Base-by-base conservation (phyloP, 1,139 yeast genomes). In the Saccharomycopsis hybrid region DNA sequence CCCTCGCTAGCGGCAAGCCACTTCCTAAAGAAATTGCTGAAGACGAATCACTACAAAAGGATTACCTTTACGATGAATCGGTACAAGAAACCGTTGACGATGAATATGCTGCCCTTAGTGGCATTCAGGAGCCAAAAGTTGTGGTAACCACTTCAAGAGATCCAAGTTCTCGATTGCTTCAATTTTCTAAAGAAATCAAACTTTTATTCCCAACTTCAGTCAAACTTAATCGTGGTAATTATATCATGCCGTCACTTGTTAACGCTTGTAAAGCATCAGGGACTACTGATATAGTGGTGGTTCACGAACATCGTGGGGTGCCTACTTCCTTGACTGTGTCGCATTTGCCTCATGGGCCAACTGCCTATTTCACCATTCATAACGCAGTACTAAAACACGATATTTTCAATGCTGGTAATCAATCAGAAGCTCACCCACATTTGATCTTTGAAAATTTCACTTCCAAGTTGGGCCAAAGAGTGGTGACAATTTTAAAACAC, bases 291-390 rank as follows among this genome's bases (percentile, higher is more conserved):
- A 69, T 94, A 60, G 72, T 92, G 27, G 75, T 94, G 4, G 69
- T 94, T 40, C 98, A 92, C 66, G 99, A 92, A 65, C 98, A 92
- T 67, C 77, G 99, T 67, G 99, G 99, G 76, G 92, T 88, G 0
- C 99, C 99, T 47, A 89, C 97, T 0, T 87, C 97, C 1, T 62
- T 92, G 54, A 92, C 98, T 1, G 71, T 92, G 36, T 84, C 95
- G 42, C 99, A 92, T 72, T 86, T 94, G 66, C 99, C 98, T 3
- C 96, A 92, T 65, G 99, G 99, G 0, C 99, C 98, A 29, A 86
- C 97, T 3, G 95, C 95, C 37, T 84, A 86, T 41, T 94, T 92
- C 71, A 87, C 97, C 4, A 72, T 92, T 54, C 98, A 92, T 69
- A 92, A 92, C 62, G 98, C 94, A 52, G 89, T 88, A 42, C 73